Evolutionary conservation across 2,329 filamentous ascomycete species (phyloP).

Genomic region (Neophaeococcomyces aloes): DNA sequence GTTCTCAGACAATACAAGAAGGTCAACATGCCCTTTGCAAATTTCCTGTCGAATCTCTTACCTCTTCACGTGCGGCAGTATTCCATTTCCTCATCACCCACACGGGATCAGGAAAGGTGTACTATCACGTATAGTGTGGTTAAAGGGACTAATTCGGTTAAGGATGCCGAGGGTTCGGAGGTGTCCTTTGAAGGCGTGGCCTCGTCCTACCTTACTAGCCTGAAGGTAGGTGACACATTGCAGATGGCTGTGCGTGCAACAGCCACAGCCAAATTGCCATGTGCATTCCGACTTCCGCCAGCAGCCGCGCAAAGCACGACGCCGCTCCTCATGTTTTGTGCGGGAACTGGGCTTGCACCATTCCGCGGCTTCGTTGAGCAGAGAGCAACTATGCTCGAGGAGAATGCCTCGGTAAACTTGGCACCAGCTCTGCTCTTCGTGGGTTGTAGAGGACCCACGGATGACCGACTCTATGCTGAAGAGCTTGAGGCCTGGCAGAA

Average conservation of each 20-base stretch:
- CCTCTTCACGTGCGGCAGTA: conserved; percentile 68
- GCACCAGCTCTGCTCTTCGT: conserved; percentile 56
- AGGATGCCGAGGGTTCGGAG: conserved; percentile 24
- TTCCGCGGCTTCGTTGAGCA: conserved; percentile 37
- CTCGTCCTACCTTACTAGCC: conserved; percentile 59
- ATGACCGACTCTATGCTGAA: conserved; percentile 53
- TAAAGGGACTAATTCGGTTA: conserved; percentile 33
- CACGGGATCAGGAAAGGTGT: conserved; percentile 45
- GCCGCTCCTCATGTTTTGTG: conserved; percentile 44
- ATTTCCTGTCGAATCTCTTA: conserved; percentile 61
- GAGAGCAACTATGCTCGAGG: conserved; percentile 30
- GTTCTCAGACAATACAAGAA: conserved; percentile 54
- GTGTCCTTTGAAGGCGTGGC: conserved; percentile 50
- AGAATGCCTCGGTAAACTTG: conserved; percentile 36
- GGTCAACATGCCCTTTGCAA: conserved; percentile 50
- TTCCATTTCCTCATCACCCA: conserved; percentile 64
- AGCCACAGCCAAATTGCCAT: conserved; percentile 24
- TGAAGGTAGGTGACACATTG: conserved; percentile 25
- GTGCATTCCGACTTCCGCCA: conserved; percentile 39
- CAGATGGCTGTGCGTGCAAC: conserved; percentile 26
- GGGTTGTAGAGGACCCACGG: conserved; percentile 47
- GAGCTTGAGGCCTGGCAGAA: conserved; percentile 9
- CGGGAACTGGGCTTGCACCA: conserved; percentile 43
- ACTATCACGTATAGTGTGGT: conserved; percentile 61
- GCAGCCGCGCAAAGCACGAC: conserved; percentile 24